Base-by-base conservation (phyloP, 495 filamentous ascomycete species). In the Aspergillus biplanus region DNA sequence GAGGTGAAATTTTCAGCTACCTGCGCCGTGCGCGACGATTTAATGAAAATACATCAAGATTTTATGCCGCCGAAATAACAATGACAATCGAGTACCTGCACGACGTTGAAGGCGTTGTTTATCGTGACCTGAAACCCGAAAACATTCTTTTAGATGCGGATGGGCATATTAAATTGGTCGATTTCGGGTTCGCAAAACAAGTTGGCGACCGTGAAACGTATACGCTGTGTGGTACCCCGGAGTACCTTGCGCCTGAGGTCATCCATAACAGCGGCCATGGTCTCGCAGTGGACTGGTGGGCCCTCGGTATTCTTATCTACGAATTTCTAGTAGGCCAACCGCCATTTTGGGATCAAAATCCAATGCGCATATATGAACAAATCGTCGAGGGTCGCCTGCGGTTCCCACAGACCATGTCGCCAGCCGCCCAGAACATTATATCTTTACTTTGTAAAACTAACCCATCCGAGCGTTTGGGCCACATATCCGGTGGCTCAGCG, bases 221-320 rank as follows among this genome's bases (percentile, higher is more conserved):
- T 73, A 99, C 95, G 7, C 84, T 97, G 4, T 98, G 95, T 69
- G 95, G 95, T 27, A 99, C 95, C 0, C 95, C 94, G 32, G 95
- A 99, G 70, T 99, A 99, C 73, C 83, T 99, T 18, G 93, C 95
- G 3, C 95, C 95, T 2, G 95, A 99, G 78, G 93, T 97, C 18
- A 97, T 99, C 61, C 90, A 93, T 65, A 96, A 93, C 73, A 94
- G 92, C 70, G 93, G 93, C 13, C 95, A 99, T 71, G 93, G 91
- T 33, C 92, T 91, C 39, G 94, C 95, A 0, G 95, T 99, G n/a
- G 95, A 99, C 75, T 99, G 95, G 95, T 99, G 95, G 95, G 96
- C 95, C 7, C 81, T 98, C 64, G 95, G 95, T 6, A 96, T 99
- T 65, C 75, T 99, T 55, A 92, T 97, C 58, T 98, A 96, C 73